Evolutionary conservation across 352 stramenopile species (phyloP), one percentile per base, ranked within the genome.

Genomic region (Blastocystis sp.): DNA sequence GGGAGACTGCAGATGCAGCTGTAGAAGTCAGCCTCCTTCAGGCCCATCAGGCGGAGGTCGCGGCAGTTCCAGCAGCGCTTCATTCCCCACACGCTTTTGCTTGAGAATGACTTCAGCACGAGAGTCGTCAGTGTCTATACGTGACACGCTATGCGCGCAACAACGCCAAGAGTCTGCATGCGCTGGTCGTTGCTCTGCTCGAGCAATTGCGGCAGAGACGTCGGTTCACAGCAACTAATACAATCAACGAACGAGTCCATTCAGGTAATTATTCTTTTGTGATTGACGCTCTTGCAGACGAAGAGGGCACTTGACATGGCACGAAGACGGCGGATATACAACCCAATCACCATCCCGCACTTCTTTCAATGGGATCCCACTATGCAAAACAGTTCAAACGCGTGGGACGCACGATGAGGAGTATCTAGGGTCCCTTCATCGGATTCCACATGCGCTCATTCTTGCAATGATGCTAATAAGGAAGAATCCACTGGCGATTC

Each of bases 201-300:
- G 17, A 84, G 52, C 5, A 84, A 53, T 43, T 84, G 45, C 19
- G 56, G 74, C 11, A 84, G 60, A 3, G 53, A n/a, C 2, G 74
- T 84, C 23, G 74, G 74, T 45, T 84, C 74, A 28, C 74, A 84
- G 48, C 74, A 84, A 38, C 74, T 84, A 23, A 84, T 84, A 52
- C 74, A 84, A 52, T 84, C 74, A 48, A 84, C 56, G 66, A 84
- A 84, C 17, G 74, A 84, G 11, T 84, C 74, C 74, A 84, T 84
- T 48, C 23, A 17, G 34, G 28, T 53, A n/a, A 34, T 40, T 84
- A 69, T 56, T 40, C 40, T 34, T 62, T 79, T 64, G 62, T 56
- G 48, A 64, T 40, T 10, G 56, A 28, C 9, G 45, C 40, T 11
- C 40, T 19, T 0, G 69, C 19, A 64, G 14, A 19, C 41, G 69